Percentiles rank a stretch among this genome's conserved stretches.
Evolutionary conservation across 768 basidiomycete species (phyloP).

Genomic region (Trametes cingulata): DNA sequence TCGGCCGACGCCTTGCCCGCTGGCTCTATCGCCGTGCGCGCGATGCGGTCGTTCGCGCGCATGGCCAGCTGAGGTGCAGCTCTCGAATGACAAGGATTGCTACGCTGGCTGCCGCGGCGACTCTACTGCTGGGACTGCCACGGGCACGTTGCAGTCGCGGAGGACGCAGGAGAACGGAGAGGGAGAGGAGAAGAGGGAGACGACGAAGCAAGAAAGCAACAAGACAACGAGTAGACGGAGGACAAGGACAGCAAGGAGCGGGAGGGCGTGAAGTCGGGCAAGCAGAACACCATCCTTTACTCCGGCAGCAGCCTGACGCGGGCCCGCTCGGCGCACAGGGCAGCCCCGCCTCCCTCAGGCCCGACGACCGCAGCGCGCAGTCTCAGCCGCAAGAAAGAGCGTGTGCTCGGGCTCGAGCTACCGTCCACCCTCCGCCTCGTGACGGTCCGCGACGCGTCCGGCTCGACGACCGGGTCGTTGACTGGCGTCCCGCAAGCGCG

Average conservation of each 20-base stretch:
- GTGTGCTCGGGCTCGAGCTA: constrained; percentile 61
- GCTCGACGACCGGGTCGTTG: constrained; percentile 13
- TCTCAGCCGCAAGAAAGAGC: constrained; percentile 56
- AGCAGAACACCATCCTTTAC: constrained; percentile 38
- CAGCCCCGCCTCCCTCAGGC: constrained; percentile 27
- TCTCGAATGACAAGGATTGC: constrained; percentile 42
- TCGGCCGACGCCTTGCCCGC: constrained; percentile 31
- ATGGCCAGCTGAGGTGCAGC: constrained; percentile 74
- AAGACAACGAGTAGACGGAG: constrained; percentile 34
- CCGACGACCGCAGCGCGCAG: constrained; percentile 36
- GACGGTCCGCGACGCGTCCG: constrained; percentile 25
- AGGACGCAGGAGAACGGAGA: constrained; percentile 37
- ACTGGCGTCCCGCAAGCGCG: constrained; percentile 17
- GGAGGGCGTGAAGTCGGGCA: constrained; percentile 27
- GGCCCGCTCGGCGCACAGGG: constrained; percentile 48
- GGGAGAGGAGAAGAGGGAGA: constrained; percentile 35
- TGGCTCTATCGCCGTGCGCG: constrained; percentile 73
- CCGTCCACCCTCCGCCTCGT: constrained; percentile 43
- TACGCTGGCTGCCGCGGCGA: constrained; percentile 27
- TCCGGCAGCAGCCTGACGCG: constrained; percentile 70
- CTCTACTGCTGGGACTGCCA: constrained; percentile 25
- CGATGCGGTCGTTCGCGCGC: constrained; percentile 70
- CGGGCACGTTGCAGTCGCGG: constrained; percentile 34
- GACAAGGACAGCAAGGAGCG: constrained; percentile 24
- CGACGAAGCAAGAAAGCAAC: too few species aligned